A percentile compares a stretch with the other conserved stretches of the same genome.
Conservation (phyloP, 1,284 basidiomycete genomes). For the Takashimella koratensis region DNA sequence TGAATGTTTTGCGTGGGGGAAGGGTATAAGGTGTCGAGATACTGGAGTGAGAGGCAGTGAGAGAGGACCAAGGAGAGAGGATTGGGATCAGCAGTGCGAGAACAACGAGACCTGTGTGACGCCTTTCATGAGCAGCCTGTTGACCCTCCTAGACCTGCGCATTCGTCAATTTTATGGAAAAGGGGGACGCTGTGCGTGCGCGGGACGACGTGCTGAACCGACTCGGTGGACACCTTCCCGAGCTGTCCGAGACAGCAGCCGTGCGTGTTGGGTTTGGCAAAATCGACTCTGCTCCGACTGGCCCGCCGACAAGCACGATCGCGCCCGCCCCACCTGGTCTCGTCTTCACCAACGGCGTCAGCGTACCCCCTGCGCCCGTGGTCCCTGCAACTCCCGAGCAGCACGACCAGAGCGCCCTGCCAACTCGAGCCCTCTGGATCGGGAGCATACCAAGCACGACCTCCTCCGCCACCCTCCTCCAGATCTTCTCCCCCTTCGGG, state of each 20-base stretch:
- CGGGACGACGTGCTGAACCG: constrained; percentile 95
- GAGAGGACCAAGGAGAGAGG: no score
- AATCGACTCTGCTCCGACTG: constrained; percentile 80
- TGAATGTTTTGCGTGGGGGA: constrained; percentile 4
- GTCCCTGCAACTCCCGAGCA: constrained; percentile 15
- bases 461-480: constrained; percentile 82
- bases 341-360: constrained; percentile 55
- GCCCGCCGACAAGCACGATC: constrained; percentile 67
- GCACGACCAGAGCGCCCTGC: constrained; percentile 57
- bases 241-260: constrained; percentile 85
- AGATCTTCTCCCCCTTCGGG: constrained; percentile 86
- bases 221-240: constrained; percentile 80
- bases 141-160: constrained; percentile 73
- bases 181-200: constrained; percentile 87
- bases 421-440: constrained; percentile 91
- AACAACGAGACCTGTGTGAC: no score
- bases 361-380: constrained; percentile 21
- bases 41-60: no score
- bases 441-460: constrained; percentile 91
- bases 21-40: constrained; percentile 3
- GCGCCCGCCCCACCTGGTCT: constrained; percentile 54
- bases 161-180: constrained; percentile 97
- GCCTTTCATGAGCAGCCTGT: no score
- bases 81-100: no score
- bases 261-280: constrained; percentile 98